phyloP scores from a whole-genome alignment of 306 rosid species.

The Sicyos edulis region DNA sequence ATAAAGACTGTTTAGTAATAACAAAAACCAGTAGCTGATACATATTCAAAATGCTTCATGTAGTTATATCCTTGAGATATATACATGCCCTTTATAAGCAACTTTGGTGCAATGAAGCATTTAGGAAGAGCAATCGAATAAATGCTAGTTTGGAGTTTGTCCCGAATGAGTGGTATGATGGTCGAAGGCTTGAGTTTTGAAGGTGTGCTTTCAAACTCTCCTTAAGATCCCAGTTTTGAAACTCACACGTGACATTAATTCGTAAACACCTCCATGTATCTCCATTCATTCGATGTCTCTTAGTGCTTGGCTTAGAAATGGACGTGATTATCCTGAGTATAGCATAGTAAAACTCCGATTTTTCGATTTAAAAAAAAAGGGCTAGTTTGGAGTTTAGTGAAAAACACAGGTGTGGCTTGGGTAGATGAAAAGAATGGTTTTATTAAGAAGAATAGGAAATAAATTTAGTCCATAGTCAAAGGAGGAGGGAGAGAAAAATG shows the following conservation, averaged over 20 bases:
- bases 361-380: no score
- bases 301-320: no score
- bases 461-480: conserved; percentile 4
- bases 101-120: neutral
- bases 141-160: conserved; percentile 12
- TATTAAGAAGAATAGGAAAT: neutral
- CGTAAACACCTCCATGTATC: no score
- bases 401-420: no score
- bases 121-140: neutral
- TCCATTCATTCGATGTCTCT: no score
- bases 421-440: conserved; percentile 2
- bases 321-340: no score
- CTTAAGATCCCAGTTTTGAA: no score
- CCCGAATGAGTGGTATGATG: no score
- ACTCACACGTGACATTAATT: no score
- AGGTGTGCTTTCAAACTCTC: no score
- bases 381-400: conserved; percentile 9
- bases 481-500: neutral
- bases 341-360: no score
- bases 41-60: neutral
- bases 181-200: no score
- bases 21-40: neutral
- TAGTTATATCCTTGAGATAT: neutral
- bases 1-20: neutral
- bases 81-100: neutral